Evolutionary conservation across 176 grass and related monocot species (phyloP).

Genomic region (Carex parvula): DNA sequence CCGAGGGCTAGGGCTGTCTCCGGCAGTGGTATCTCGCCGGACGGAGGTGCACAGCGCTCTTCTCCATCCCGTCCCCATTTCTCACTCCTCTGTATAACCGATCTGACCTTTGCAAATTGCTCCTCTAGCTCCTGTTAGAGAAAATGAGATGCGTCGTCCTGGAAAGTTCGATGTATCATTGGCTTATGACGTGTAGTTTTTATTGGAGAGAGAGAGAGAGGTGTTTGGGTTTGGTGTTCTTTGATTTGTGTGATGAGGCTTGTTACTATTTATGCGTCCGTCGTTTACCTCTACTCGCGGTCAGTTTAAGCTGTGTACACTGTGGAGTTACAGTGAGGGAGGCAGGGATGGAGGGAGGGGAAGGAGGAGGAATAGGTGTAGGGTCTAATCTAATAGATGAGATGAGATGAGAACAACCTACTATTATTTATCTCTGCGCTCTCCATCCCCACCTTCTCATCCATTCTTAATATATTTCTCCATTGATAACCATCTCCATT

Average conservation of each 20-base stretch:
- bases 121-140: neutral
- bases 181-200: neutral
- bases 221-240: neutral
- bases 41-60: slow-evolving; percentile 91
- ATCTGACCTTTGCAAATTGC: neutral
- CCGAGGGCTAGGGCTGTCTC: slow-evolving; percentile 28
- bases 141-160: neutral
- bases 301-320: neutral
- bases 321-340: neutral
- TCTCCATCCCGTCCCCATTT: slow-evolving; percentile 83
- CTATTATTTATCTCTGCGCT: slow-evolving; percentile 23
- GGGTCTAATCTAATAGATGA: neutral
- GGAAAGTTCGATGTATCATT: neutral
- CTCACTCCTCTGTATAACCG: neutral
- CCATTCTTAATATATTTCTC: neutral
- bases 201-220: neutral
- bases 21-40: slow-evolving; percentile 34
- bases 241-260: neutral
- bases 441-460: slow-evolving; percentile 11
- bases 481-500: slow-evolving; percentile 1
- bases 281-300: neutral
- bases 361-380: neutral
- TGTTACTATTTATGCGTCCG: neutral
- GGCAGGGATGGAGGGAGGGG: neutral
- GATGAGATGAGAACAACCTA: slow-evolving; percentile 13